phyloP scores from a whole-genome alignment of 176 grass and related monocot species.

The Hordeum vulgare region MorexV3_pseudomolecules_assembly NC_058524.1:540685488-540685987 shows the following conservation, averaged over 20 bases:
- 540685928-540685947: too few species aligned
- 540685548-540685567: background rate
- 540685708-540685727: background rate
- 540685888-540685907: too few species aligned
- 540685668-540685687: background rate
- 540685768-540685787: slow-evolving; percentile 28
- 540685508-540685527: too few species aligned
- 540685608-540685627: background rate
- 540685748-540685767: background rate
- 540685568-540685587: background rate
- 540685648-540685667: background rate
- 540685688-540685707: background rate
- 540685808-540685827: background rate
- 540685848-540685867: too few species aligned
- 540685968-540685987: too few species aligned
- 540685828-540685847: too few species aligned
- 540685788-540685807: background rate
- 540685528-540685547: too few species aligned
- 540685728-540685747: background rate
- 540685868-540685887: background rate
- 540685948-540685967: too few species aligned
- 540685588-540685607: background rate
- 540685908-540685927: too few species aligned
- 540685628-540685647: background rate
- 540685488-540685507: too few species aligned